A percentile compares a stretch with the other conserved stretches of the same genome.
These are phyloP conservation scores for Colletotrichum orbiculare DNA, from an alignment of 2,329 filamentous ascomycete species.

Conservation along the genomic window DNA sequence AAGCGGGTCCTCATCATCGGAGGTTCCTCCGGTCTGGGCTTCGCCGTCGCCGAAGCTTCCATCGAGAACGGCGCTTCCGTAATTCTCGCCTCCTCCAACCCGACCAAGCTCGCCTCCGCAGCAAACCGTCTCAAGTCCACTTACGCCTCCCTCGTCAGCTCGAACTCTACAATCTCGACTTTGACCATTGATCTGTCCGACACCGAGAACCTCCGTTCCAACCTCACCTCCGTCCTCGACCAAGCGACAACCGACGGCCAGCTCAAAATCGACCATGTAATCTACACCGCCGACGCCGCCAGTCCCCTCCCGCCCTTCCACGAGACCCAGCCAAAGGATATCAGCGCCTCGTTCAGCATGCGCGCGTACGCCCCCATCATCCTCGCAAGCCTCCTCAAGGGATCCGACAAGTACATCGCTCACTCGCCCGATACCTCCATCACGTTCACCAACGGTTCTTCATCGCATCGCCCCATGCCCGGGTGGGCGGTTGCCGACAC, in stretches of 20 bases:
- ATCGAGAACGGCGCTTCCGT: neutral
- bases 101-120: slow-evolving; percentile 13
- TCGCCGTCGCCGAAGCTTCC: slow-evolving; percentile 17
- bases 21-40: slow-evolving; percentile 26
- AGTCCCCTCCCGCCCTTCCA: neutral
- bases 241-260: neutral
- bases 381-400: neutral
- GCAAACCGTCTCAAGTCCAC: neutral
- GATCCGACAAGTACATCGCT: neutral
- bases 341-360: slow-evolving; percentile 7
- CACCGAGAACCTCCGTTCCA: slow-evolving; percentile 3
- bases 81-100: slow-evolving; percentile 15
- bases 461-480: slow-evolving; percentile 17
- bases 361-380: slow-evolving; percentile 14
- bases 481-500: slow-evolving; percentile 18
- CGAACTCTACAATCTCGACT: neutral
- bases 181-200: slow-evolving; percentile 14
- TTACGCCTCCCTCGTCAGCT: neutral
- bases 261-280: slow-evolving; percentile 9
- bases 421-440: slow-evolving; percentile 14
- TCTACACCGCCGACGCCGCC: slow-evolving; percentile 25
- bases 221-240: slow-evolving; percentile 1
- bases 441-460: slow-evolving; percentile 25
- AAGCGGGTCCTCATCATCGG: slow-evolving; percentile 14
- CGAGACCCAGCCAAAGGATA: neutral